Percentiles rank a stretch among this genome's conserved stretches.
Conservation (phyloP, 2,329 filamentous ascomycete species). For the Cercospora brassicicola region DNA sequence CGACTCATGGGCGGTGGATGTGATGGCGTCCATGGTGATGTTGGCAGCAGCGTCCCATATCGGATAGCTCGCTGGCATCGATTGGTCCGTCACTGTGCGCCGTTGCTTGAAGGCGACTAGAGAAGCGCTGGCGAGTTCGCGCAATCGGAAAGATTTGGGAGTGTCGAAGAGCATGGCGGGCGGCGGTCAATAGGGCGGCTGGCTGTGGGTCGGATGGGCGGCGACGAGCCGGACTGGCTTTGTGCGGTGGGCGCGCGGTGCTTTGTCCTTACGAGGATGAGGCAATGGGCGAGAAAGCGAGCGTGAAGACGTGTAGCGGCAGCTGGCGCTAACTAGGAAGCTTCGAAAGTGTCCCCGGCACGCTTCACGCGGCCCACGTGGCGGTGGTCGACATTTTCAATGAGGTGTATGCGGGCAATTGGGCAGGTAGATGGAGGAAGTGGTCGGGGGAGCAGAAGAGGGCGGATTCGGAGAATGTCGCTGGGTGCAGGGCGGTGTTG, state of each 20-base stretch:
- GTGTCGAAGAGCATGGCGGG: constrained; percentile 41
- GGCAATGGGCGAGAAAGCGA: not conserved
- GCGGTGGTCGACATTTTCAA: not conserved
- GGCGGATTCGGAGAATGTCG: not conserved
- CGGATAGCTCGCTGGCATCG: constrained; percentile 33
- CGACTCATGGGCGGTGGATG: constrained; percentile 24
- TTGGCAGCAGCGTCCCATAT: constrained; percentile 37
- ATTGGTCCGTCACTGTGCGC: constrained; percentile 26
- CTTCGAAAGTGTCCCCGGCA: not conserved
- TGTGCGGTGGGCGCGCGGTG: not conserved
- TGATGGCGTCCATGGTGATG: constrained; percentile 31
- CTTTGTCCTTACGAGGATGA: not conserved
- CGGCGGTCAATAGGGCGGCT: constrained; percentile 41
- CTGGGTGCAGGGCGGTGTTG: not conserved
- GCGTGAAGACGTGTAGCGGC: not conserved
- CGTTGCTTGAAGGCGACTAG: constrained; percentile 44
- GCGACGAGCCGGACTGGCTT: not conserved
- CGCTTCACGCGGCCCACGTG: not conserved
- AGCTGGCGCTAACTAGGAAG: not conserved
- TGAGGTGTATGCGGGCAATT: not conserved
- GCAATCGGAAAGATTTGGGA: constrained; percentile 49
- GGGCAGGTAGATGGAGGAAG: not conserved
- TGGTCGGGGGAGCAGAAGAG: not conserved
- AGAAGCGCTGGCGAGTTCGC: constrained; percentile 34
- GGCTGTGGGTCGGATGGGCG: not conserved